These are phyloP conservation scores for Besnoitia besnoiti DNA, from an alignment of 169 alveolate species.

Conservation along the genomic window DNA sequence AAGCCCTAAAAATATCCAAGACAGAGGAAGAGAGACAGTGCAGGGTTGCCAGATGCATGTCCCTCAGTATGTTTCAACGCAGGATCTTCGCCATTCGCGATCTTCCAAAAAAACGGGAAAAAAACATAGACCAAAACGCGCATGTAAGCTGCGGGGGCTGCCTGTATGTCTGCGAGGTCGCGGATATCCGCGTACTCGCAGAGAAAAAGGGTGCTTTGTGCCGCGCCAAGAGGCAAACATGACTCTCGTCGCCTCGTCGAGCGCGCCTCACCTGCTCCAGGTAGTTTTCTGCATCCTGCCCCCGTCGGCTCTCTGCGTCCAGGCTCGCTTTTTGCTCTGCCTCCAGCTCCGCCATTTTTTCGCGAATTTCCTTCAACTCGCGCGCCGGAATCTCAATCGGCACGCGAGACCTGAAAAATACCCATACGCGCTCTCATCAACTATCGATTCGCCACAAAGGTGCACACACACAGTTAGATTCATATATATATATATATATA, in stretches of 20 bases:
- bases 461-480: background rate
- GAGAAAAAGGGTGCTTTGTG: too few relatives aligned
- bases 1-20: background rate
- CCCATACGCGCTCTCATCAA: background rate
- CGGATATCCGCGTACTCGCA: too few relatives aligned
- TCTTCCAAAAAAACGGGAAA: too few relatives aligned
- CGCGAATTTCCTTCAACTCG: constrained; percentile 51
- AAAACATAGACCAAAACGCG: too few relatives aligned
- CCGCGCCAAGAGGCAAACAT: too few relatives aligned
- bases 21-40: constrained; percentile 1
- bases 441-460: background rate
- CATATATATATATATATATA: background rate
- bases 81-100: too few relatives aligned
- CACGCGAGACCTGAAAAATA: constrained; percentile 47
- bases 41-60: background rate
- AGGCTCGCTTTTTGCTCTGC: background rate
- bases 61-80: background rate
- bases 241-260: too few relatives aligned
- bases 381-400: constrained; percentile 54
- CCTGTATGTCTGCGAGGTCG: too few relatives aligned
- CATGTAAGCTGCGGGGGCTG: too few relatives aligned
- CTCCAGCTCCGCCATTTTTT: constrained; percentile 50
- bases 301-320: background rate
- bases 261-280: too few relatives aligned
- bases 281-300: background rate